These are phyloP conservation scores for Lactifluus pinguis DNA, from an alignment of 768 basidiomycete genomes.

Conservation along the genomic window DNA sequence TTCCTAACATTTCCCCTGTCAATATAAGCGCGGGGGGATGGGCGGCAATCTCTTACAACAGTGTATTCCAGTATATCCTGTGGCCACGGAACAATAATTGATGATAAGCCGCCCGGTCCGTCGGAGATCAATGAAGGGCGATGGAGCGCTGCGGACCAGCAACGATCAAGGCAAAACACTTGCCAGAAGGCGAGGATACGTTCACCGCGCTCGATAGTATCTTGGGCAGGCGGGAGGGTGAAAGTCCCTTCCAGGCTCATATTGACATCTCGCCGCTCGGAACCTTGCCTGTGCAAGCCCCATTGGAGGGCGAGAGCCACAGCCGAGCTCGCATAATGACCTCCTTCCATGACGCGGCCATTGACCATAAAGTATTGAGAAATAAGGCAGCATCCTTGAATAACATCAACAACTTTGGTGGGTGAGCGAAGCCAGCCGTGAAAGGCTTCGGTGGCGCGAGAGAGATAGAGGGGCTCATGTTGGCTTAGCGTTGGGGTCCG, in stretches of 20 bases:
- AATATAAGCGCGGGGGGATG: not conserved
- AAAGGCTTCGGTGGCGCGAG: slow-evolving; percentile 51
- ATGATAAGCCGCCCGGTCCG: slow-evolving; percentile 43
- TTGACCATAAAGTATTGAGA: slow-evolving; percentile 71
- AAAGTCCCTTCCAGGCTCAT: slow-evolving; percentile 28
- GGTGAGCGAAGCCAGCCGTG: slow-evolving; percentile 51
- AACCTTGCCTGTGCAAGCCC: slow-evolving; percentile 46
- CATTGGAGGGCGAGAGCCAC: slow-evolving; percentile 66
- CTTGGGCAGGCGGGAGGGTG: slow-evolving; percentile 50
- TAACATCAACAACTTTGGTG: slow-evolving; percentile 54
- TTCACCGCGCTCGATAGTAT: slow-evolving; percentile 56
- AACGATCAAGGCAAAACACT: slow-evolving; percentile 70
- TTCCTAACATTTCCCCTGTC: slow-evolving; percentile 34
- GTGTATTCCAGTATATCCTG: slow-evolving; percentile 65
- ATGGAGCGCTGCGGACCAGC: slow-evolving; percentile 68
- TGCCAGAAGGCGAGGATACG: slow-evolving; percentile 77
- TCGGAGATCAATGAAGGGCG: slow-evolving; percentile 62
- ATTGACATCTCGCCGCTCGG: slow-evolving; percentile 27
- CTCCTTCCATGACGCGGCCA: slow-evolving; percentile 69
- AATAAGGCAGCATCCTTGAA: slow-evolving; percentile 68
- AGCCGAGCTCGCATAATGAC: slow-evolving; percentile 67
- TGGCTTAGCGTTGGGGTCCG: slow-evolving; percentile 59
- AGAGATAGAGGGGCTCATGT: slow-evolving; percentile 66
- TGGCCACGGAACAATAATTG: slow-evolving; percentile 72
- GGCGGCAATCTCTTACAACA: slow-evolving; percentile 35